These are phyloP conservation scores for Umbelopsis sp. DNA, from an alignment of 192 early-diverging fungal species.

Conservation along the genomic window DNA sequence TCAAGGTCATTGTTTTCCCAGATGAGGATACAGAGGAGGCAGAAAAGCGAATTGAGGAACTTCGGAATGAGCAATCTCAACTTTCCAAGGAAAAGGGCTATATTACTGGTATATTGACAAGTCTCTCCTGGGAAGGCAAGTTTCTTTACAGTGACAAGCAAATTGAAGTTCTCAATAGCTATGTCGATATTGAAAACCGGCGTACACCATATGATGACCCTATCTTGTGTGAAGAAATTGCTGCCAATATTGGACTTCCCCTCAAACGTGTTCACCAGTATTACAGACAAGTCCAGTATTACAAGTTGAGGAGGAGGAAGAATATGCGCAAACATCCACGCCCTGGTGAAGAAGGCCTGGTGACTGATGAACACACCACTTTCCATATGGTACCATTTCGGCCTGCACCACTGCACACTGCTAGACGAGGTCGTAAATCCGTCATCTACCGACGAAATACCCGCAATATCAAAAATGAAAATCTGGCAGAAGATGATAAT, in stretches of 20 bases:
- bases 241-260: neutral
- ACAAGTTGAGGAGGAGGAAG: neutral
- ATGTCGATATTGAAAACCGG: neutral
- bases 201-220: neutral
- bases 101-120: neutral
- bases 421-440: neutral
- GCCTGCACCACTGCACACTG: neutral
- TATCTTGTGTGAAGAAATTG: conserved; percentile 15
- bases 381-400: neutral
- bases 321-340: neutral
- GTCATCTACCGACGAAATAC: neutral
- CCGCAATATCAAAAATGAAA: neutral
- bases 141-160: neutral
- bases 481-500: neutral
- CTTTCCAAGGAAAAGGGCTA: neutral
- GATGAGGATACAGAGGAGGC: neutral
- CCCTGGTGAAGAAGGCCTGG: neutral
- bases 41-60: neutral
- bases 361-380: neutral
- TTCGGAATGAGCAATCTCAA: neutral
- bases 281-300: neutral
- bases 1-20: neutral
- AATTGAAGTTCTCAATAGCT: neutral
- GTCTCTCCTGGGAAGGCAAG: neutral
- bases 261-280: neutral